These are phyloP conservation scores for Fusarium ramigenum DNA, from an alignment of 2,329 filamentous ascomycete genomes.

Conservation along the genomic window DNA sequence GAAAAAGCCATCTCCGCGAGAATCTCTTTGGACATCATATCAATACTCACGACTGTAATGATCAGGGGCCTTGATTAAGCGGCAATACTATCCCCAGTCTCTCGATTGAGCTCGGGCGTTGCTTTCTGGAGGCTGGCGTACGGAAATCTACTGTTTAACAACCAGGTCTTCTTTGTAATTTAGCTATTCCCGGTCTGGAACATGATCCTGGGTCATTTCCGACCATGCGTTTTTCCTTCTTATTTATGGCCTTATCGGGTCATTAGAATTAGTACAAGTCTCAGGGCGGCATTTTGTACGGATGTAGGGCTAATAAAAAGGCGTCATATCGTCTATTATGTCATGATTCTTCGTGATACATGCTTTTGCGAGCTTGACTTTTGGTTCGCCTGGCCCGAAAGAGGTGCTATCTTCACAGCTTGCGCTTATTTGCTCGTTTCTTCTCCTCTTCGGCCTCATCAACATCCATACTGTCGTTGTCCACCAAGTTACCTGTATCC, in stretches of 20 bases:
- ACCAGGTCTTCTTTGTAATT: conserved; percentile 41
- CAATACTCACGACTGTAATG: conserved; percentile 45
- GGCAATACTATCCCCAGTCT: conserved; percentile 27
- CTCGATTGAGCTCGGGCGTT: conserved; percentile 20
- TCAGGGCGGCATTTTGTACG: conserved; percentile 30
- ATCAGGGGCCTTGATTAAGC: conserved; percentile 38
- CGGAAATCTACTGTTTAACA: conserved; percentile 37
- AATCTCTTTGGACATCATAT: conserved; percentile 23
- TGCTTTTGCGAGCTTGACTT: conserved; percentile 15
- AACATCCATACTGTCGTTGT: conserved; percentile 64
- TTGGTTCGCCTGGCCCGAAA: not conserved
- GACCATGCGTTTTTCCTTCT: conserved; percentile 27
- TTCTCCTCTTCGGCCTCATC: conserved; percentile 63
- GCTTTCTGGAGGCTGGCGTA: conserved; percentile 39
- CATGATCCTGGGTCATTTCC: conserved; percentile 27
- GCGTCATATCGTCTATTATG: conserved; percentile 42
- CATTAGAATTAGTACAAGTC: conserved; percentile 5
- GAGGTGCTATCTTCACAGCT: conserved; percentile 52
- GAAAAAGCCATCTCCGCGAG: conserved; percentile 28
- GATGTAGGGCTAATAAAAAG: conserved; percentile 32
- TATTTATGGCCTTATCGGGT: conserved; percentile 20
- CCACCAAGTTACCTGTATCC: conserved; percentile 54
- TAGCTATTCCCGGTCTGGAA: conserved; percentile 31
- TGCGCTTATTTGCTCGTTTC: conserved; percentile 63
- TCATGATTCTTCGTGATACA: conserved; percentile 44